Evolutionary conservation across 495 filamentous ascomycete species (phyloP).

Genomic region (Penicillium soppii): DNA sequence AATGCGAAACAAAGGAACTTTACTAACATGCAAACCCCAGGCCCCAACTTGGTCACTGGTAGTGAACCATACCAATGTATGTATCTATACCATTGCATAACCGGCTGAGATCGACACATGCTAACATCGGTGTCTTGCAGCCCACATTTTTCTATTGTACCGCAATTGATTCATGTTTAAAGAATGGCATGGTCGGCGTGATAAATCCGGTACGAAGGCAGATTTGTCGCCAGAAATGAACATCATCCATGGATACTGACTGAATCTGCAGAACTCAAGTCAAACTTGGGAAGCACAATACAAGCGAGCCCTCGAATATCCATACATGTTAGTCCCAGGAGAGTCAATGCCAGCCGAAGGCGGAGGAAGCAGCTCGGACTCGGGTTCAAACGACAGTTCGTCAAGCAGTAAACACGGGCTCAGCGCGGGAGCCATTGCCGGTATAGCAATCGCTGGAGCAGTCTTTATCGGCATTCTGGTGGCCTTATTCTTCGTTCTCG

Average conservation of each 20-base stretch:
- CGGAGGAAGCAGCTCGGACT: conserved; percentile 6
- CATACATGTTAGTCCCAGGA: conserved; percentile 43
- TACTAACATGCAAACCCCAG: conserved; percentile 9
- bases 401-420: conserved; percentile 14
- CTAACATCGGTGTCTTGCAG: conserved; percentile 13
- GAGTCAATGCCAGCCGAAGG: conserved; percentile 39
- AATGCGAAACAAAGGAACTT: not conserved
- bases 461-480: conserved; percentile 34
- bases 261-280: conserved; percentile 26
- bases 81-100: too few relatives aligned
- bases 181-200: conserved; percentile 43
- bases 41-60: conserved; percentile 36
- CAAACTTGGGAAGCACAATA: conserved; percentile 36
- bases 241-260: not conserved
- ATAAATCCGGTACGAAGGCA: conserved; percentile 37
- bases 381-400: not conserved
- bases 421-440: conserved; percentile 37
- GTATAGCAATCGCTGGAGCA: conserved; percentile 34
- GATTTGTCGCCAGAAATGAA: not conserved
- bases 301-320: conserved; percentile 26
- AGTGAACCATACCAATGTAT: conserved; percentile 36
- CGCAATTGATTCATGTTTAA: conserved; percentile 37
- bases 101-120: not conserved
- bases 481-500: conserved; percentile 39
- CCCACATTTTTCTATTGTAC: conserved; percentile 44